Evolutionary conservation across 2,329 filamentous ascomycete genomes (phyloP).

Genomic region (Elsinoe fawcettii): DNA sequence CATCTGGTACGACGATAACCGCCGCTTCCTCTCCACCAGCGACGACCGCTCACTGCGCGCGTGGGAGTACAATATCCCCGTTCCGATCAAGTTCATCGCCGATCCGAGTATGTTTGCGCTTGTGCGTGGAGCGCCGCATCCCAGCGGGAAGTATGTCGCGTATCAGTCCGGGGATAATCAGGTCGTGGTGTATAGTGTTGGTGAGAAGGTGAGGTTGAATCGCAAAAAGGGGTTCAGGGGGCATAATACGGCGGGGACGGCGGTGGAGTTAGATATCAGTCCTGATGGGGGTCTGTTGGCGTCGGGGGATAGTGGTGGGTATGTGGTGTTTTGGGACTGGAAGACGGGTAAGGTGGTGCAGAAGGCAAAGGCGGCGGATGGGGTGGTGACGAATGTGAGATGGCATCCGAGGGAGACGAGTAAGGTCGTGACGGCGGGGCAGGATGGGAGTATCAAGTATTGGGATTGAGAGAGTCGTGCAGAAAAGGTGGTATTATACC

Average conservation of each 20-base stretch:
- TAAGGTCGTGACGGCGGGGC: conserved; percentile 82
- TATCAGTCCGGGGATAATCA: conserved; percentile 95
- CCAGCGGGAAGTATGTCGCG: conserved; percentile 85
- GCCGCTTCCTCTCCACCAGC: conserved; percentile 94
- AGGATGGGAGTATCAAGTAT: conserved; percentile 82
- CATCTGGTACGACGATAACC: conserved; percentile 87
- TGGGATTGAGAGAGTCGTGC: conserved; percentile 60
- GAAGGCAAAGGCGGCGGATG: conserved; percentile 80
- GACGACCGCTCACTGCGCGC: conserved; percentile 94
- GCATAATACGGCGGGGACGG: conserved; percentile 92
- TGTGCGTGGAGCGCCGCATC: conserved; percentile 76
- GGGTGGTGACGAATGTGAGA: conserved; percentile 74
- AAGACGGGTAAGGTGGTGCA: conserved; percentile 99
- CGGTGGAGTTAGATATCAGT: conserved; percentile 78
- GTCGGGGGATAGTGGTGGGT: conserved; percentile 80
- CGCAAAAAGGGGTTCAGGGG: conserved; percentile 93
- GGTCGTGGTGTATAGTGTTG: conserved; percentile 89
- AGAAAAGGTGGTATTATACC: no score
- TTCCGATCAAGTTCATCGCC: conserved; percentile 96
- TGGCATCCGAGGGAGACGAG: conserved; percentile 98
- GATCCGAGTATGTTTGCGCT: conserved; percentile 92
- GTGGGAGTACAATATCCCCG: conserved; percentile 98
- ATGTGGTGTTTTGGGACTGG: conserved; percentile 97
- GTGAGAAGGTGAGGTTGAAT: conserved; percentile 94
- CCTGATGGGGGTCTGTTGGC: conserved; percentile 89